Evolutionary conservation across 1,284 basidiomycete species (phyloP), one percentile per base, ranked within the genome.

Genomic region (Mycosarcoma maydis): DNA sequence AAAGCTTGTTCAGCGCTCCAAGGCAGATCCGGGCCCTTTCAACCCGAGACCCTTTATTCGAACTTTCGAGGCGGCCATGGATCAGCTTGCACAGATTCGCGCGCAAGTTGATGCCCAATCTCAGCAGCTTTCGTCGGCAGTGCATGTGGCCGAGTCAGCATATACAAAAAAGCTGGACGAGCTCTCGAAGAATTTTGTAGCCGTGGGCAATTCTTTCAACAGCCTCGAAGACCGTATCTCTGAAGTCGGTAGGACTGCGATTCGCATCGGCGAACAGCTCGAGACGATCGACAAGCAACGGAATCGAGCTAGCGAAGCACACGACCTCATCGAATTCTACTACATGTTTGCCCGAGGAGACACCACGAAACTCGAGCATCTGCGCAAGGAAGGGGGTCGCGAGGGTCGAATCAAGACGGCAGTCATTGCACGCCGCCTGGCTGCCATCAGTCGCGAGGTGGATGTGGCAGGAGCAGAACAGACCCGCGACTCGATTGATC

Each of bases 301-400:
- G 8, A 91, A 92, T 76, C 86, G 94, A 60, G 96, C 95, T 0
- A 92, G 95, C 76, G 93, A 94, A 19, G 92, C 95, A 0, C 90
- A 94, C 72, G 90, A 98, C 78, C 85, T 98, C n/a, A 91, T 98
- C 52, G 90, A 93, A 65, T 95, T 91, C 83, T 98, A 98, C 82
- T 92, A 94, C 74, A 91, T 94, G 65, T 90, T 98, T 77, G 89
- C 91, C 3, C 89, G 90, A 58, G 91, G 90, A 6, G 92, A 98
- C 64, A 91, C 90, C 0, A 84, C 87, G 4, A 87, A 87, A 42
- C 83, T 96, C 40, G 92, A 95, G 75, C 85, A 87, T 17, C 84
- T 96, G 70, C 87, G 90, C 75, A 95, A 95, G 75, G 91, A 84
- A 90, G 84, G 77, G 51, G 85, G 85, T 0, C 76, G 85, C 23